phyloP scores from a whole-genome alignment of 441 rosid genomes.

The Aquilaria agallochum region DNA sequence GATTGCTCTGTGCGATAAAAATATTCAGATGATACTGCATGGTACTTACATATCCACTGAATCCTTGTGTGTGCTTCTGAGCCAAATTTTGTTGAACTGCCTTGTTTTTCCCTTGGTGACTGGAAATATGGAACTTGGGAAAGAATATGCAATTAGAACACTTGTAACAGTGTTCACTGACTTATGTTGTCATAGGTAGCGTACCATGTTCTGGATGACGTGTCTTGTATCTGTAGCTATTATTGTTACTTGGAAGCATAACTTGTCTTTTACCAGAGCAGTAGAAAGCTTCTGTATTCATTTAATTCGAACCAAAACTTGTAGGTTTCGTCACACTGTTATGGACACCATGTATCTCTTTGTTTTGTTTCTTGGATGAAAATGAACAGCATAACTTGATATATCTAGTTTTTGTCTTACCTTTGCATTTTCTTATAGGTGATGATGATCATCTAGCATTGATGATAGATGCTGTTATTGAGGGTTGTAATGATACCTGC shows the following conservation, averaged over 20 bases:
- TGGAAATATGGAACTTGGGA: background rate
- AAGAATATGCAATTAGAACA: background rate
- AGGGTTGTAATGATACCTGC: conserved; percentile 36
- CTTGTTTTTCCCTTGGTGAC: background rate
- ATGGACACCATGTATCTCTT: background rate
- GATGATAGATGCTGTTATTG: conserved; percentile 49
- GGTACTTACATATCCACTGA: conserved; percentile 25
- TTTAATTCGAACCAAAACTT: too few species aligned
- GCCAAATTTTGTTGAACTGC: background rate
- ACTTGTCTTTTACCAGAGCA: too few species aligned
- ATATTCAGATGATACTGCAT: conserved; percentile 42
- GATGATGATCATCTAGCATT: conserved; percentile 45
- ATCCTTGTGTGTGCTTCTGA: conserved; percentile 12
- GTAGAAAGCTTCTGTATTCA: too few species aligned
- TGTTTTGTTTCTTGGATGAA: background rate
- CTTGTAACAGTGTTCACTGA: background rate
- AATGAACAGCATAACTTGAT: background rate
- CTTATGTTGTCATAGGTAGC: too few species aligned
- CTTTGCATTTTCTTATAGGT: conserved; percentile 22
- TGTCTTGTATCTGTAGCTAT: too few species aligned
- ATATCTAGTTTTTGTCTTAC: background rate
- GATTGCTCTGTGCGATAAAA: conserved; percentile 61
- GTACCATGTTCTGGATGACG: too few species aligned
- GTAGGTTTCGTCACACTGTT: too few species aligned
- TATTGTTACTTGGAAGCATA: too few species aligned